Conservation (phyloP, 75 land plant genomes). For the Adiantum capillusveneris region DNA sequence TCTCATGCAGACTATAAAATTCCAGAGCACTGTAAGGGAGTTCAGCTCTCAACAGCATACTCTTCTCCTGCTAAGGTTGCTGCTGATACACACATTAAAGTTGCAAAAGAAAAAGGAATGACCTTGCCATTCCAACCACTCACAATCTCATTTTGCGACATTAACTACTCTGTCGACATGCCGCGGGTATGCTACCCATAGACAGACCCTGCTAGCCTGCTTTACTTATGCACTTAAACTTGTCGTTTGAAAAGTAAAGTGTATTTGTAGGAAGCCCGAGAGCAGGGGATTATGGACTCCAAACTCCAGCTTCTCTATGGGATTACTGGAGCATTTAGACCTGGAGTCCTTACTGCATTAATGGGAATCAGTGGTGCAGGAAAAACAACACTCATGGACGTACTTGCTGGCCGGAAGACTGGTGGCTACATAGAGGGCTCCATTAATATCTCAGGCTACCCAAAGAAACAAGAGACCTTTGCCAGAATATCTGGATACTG, state of each 20-base stretch:
- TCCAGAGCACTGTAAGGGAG: no score
- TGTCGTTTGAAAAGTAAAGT: no score
- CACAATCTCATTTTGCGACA: slow-evolving; percentile 60
- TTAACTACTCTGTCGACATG: slow-evolving; percentile 86
- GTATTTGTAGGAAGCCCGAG: slow-evolving; percentile 34
- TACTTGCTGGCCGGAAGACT: slow-evolving; percentile 65
- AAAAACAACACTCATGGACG: slow-evolving; percentile 76
- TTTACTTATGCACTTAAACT: no score
- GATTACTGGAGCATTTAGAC: slow-evolving; percentile 65
- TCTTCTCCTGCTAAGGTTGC: not conserved
- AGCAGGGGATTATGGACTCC: slow-evolving; percentile 33
- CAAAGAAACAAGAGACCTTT: slow-evolving; percentile 66
- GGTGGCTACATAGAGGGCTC: slow-evolving; percentile 60
- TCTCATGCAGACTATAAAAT: no score
- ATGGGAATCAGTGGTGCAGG: slow-evolving; percentile 80
- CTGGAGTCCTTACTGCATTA: slow-evolving; percentile 65
- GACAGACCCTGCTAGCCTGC: no score
- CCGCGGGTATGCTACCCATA: slow-evolving; percentile 58
- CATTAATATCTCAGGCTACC: slow-evolving; percentile 58
- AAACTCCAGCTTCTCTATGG: slow-evolving; percentile 48
- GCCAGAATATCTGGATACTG: slow-evolving; percentile 64
- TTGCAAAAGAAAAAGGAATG: slow-evolving; percentile 46
- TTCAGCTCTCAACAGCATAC: slow-evolving; percentile 3
- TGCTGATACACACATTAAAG: not conserved
- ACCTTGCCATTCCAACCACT: slow-evolving; percentile 77